A percentile compares a stretch with the other conserved stretches of the same genome.
Evolutionary conservation across 2,329 filamentous ascomycete species (phyloP).

Genomic region (Penicillium concentricum): DNA sequence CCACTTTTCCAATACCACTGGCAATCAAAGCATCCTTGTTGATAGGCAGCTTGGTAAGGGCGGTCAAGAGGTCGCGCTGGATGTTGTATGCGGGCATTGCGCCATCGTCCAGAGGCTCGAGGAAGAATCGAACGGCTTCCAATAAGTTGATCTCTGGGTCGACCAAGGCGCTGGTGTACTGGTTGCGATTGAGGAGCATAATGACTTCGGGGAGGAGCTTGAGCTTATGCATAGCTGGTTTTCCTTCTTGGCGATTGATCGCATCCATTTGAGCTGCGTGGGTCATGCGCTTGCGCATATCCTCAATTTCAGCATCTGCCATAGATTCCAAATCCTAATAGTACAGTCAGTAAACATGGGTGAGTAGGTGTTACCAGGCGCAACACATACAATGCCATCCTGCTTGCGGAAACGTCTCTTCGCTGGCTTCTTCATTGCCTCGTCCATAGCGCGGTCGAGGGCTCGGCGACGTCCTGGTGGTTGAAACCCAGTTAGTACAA

Average conservation of each 20-base stretch:
- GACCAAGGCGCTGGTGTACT: slow-evolving; percentile 74
- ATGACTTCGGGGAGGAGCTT: slow-evolving; percentile 91
- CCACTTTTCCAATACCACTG: slow-evolving; percentile 92
- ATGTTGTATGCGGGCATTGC: slow-evolving; percentile 96
- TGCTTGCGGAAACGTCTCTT: slow-evolving; percentile 72
- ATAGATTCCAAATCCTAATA: slow-evolving; percentile 80
- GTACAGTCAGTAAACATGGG: slow-evolving; percentile 10
- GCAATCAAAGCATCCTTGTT: slow-evolving; percentile 87
- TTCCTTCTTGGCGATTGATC: slow-evolving; percentile 70
- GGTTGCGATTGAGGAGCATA: slow-evolving; percentile 83
- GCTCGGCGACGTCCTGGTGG: slow-evolving; percentile 67
- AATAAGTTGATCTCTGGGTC: slow-evolving; percentile 95
- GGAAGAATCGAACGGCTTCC: slow-evolving; percentile 93
- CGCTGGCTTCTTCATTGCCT: slow-evolving; percentile 76
- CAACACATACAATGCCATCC: slow-evolving; percentile 73
- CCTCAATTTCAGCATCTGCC: slow-evolving; percentile 84
- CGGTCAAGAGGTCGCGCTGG: slow-evolving; percentile 87
- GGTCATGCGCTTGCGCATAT: slow-evolving; percentile 87
- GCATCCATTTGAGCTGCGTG: slow-evolving; percentile 85
- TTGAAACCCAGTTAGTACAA: slow-evolving; percentile 1
- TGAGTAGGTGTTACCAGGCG: background rate
- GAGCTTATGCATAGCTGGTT: slow-evolving; percentile 88
- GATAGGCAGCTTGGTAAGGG: slow-evolving; percentile 76
- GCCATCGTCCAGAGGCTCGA: slow-evolving; percentile 91
- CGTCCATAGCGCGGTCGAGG: slow-evolving; percentile 83